Evolutionary conservation across 306 rosid genomes (phyloP).

Genomic region (cucumber (Cucumis sativus)): Cucumber_9930_V3 NC_026660.2:29610001-29610500

Average conservation of each 20-base stretch:
- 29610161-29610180: neutral
- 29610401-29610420: slow-evolving; percentile 72
- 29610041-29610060: neutral
- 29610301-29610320: slow-evolving; percentile 61
- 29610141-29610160: neutral
- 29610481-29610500: slow-evolving; percentile 4
- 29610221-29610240: slow-evolving; percentile 47
- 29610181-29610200: slow-evolving; percentile 28
- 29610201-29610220: slow-evolving; percentile 69
- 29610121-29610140: neutral
- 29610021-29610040: neutral
- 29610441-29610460: slow-evolving; percentile 10
- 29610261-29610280: slow-evolving; percentile 44
- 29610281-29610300: slow-evolving; percentile 83
- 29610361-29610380: slow-evolving; percentile 71
- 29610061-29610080: neutral
- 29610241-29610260: slow-evolving; percentile 23
- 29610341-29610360: slow-evolving; percentile 50
- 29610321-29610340: slow-evolving; percentile 46
- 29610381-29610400: slow-evolving; percentile 85
- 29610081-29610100: neutral
- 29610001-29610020: neutral
- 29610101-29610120: neutral
- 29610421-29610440: slow-evolving; percentile 12
- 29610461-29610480: slow-evolving; percentile 14